Base-by-base conservation (phyloP, 129 eudicot genomes). In the Saposhnikovia divaricata region DNA sequence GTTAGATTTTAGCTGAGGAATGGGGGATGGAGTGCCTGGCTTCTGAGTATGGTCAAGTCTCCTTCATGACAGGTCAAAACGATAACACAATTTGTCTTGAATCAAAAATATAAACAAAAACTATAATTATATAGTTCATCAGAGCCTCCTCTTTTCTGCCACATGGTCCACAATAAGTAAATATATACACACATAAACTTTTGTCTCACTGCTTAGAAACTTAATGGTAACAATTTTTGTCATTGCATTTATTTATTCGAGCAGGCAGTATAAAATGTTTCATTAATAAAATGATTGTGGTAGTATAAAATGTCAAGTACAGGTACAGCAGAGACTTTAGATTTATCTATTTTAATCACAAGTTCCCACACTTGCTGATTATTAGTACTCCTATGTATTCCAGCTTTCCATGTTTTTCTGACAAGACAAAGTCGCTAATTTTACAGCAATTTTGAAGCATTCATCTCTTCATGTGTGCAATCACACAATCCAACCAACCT, bases 91-190 rank as follows among this genome's bases (percentile, higher is more conserved):
- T 75, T 80, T 75, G 87, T 84, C 38, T 51, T 53, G 75, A 77
- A 51, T 83, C 84, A 53, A 55, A 71, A 66, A 71, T 31, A 73
- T 78, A 83, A 78, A 86, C 89, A 83, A 83, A 81, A 72, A 2
- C 72, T 31, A 18, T 44, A 69, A 73, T 61, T 10, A 66, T 15
- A 23, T 3, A 77, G 39, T 18, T 75, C 83, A 42, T 43, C 81
- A 39, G 68, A 78, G 65, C 51, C 50, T 40, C 55, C 80, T 19
- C 9, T 19, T 48, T 77, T 72, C 46, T 55, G 38, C 40, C 78
- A 27, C 78, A 74, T 44, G 78, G 39, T 46, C 78, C 57, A n/a
- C 39, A 14, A 23, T 18, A 38, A 21, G 0, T 34, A 77, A 38
- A 39, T 0, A 66, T 16, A 44, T 6, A 27, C 69, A 43, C 15